These are phyloP conservation scores for Komagataella ulmi DNA, from an alignment of 805 yeast species.

Conservation along the genomic window DNA sequence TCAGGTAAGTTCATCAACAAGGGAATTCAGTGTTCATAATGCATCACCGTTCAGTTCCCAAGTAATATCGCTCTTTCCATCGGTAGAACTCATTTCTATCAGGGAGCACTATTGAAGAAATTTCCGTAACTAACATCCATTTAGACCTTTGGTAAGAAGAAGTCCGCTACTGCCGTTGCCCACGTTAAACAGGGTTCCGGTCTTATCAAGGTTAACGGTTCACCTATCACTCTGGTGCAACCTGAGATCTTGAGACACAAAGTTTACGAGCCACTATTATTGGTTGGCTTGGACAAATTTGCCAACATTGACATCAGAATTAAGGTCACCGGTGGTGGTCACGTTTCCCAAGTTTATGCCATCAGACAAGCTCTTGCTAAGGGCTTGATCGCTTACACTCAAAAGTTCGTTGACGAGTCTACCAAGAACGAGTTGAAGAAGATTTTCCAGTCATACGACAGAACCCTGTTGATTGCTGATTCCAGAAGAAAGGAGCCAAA, in stretches of 20 bases:
- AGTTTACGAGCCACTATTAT: slow-evolving; percentile 98
- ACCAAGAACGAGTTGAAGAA: slow-evolving; percentile 99
- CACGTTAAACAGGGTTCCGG: slow-evolving; percentile 99
- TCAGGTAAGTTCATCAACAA: background rate
- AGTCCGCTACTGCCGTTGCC: slow-evolving; percentile 99
- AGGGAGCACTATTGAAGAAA: background rate
- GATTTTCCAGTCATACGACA: slow-evolving; percentile 95
- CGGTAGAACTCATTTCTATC: background rate
- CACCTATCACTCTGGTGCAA: slow-evolving; percentile 97
- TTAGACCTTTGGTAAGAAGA: slow-evolving; percentile 99
- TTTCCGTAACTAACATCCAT: slow-evolving; percentile 6
- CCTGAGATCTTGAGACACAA: slow-evolving; percentile 99
- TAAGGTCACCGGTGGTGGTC: slow-evolving; percentile 99
- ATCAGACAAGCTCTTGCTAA: slow-evolving; percentile 99
- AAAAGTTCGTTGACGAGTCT: slow-evolving; percentile 98
- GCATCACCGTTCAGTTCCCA: background rate
- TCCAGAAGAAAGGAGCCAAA: slow-evolving; percentile 99
- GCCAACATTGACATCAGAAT: slow-evolving; percentile 98
- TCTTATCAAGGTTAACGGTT: slow-evolving; percentile 97
- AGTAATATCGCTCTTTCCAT: background rate
- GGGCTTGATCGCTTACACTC: slow-evolving; percentile 99
- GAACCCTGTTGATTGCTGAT: slow-evolving; percentile 98
- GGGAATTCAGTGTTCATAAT: background rate
- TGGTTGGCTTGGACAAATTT: slow-evolving; percentile 98
- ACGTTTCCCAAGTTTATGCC: slow-evolving; percentile 99